Base-by-base conservation (phyloP, 2,329 filamentous ascomycete species). In the Xylariomycetidae sp. region DNA sequence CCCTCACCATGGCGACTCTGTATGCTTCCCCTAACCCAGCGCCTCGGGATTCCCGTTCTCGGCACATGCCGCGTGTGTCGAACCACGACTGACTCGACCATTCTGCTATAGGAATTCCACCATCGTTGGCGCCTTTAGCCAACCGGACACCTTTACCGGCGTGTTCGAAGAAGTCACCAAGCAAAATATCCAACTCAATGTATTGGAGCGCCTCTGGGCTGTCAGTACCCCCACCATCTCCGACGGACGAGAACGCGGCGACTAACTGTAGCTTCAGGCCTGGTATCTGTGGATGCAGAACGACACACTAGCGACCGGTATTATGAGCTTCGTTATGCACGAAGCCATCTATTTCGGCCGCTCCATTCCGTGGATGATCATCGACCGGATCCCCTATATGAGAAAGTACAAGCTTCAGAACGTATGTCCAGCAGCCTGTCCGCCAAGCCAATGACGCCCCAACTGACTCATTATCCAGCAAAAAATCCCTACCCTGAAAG, bases 221-320 rank as follows among this genome's bases (percentile, higher is more conserved):
- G 77, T 79, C 69, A 56, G 76, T 75, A 39, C 19, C 37, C 38
- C 42, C 40, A 35, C 29, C 35, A n/a, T 32, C 22, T 16, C 8
- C 31, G 28, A 22, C n/a, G n/a, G n/a, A n/a, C n/a, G n/a, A n/a
- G n/a, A n/a, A n/a, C n/a, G n/a, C n/a, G n/a, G n/a, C n/a, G 24
- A 43, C 41, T 37, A 34, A 35, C 35, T 34, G 50, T 39, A 35
- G 31, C 37, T 33, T 25, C 37, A 79, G 63, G 80, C 88, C 25
- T 96, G 88, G 90, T 98, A 98, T 61, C 76, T 90, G 12, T 98
- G 81, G 74, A 95, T 96, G 83, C 86, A 94, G 61, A 98, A 98
- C 61, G 92, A 98, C 65, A 82, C 85, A 34, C 79, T 98, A 42
- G 92, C 92, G 39, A 98, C 92, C 4, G 92, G 92, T 40, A 92